Evolutionary conservation across 768 basidiomycete genomes (phyloP).

Genomic region (Multifurca ochricompacta): DNA sequence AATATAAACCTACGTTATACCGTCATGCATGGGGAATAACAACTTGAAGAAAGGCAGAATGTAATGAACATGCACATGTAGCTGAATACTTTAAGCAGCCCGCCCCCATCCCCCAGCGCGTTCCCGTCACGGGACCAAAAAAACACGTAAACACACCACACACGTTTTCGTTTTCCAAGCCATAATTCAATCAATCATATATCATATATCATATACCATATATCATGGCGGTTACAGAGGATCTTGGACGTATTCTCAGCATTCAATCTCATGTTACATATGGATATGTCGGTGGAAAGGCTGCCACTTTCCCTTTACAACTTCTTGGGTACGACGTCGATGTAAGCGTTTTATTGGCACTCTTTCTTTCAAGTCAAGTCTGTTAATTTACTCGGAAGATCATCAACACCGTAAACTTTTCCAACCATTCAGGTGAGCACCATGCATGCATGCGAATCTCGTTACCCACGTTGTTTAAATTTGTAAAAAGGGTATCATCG

Average conservation of each 20-base stretch:
- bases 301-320: conserved; percentile 70
- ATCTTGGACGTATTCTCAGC: conserved; percentile 60
- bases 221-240: not conserved
- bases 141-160: conserved; percentile 7
- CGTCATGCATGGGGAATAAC: conserved; percentile 34
- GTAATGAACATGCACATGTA: conserved; percentile 1
- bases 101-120: not conserved
- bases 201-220: not conserved
- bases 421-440: conserved; percentile 79
- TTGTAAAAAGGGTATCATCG: conserved; percentile 63
- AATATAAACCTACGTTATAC: conserved; percentile 36
- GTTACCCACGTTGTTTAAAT: not conserved
- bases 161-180: too few relatives aligned
- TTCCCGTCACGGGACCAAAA: conserved; percentile 7
- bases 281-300: conserved; percentile 89
- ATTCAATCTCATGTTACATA: conserved; percentile 91
- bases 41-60: not conserved
- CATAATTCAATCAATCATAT: too few relatives aligned
- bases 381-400: conserved; percentile 37
- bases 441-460: not conserved
- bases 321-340: conserved; percentile 94
- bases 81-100: not conserved
- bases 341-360: conserved; percentile 38
- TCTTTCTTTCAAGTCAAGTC: not conserved
- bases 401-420: conserved; percentile 90